Base-by-base conservation (phyloP, 2,329 filamentous ascomycete genomes). In the Aureobasidium sp. region DNA sequence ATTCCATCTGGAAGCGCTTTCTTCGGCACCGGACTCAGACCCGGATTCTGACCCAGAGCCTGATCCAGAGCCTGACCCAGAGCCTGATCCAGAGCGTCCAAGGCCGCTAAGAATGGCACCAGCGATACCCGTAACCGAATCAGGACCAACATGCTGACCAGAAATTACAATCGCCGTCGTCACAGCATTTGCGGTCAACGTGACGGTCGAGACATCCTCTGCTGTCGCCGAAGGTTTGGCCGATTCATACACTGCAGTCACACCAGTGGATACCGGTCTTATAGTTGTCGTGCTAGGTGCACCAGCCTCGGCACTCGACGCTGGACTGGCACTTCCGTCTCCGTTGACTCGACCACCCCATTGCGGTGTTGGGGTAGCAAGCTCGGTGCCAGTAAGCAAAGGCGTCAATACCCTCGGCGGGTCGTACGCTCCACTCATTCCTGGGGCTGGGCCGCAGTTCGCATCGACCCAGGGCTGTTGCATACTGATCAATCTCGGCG, bases 331-430 rank as follows among this genome's bases (percentile, higher is more conserved):
- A 42, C 27, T n/a, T 22, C 25, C 36, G 15, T 41, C 47, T 36
- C 45, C 45, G 8, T 20, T 45, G 0, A 41, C 34, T 17, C 45
- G 44, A 11, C 31, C 42, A 31, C 44, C 56, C 57, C 57, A 61
- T 5, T 44, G 5, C 4, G 57, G 45, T 8, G 57, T 61, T 7
- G 57, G 57, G 1, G 27, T 44, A 20, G 57, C 29, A 7, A 52
- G n/a, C 14, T 25, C 27, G 7, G 57, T 61, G 5, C 25, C 57
- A 3, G 47, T 52, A 25, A 36, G 9, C 45, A 61, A 22, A 11
- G 57, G 60, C 7, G 60, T 62, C 31, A 62, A n/a, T 2, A 62
- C 60, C 12, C 51, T 53, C 9, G 60, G 60, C 3, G 60, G 60
- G 20, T 62, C 60, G 36, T 62, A 62, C 2, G 60, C 60, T 20